phyloP scores from a whole-genome alignment of 1,284 basidiomycete species.

The Leccinum colubrinum region DNA sequence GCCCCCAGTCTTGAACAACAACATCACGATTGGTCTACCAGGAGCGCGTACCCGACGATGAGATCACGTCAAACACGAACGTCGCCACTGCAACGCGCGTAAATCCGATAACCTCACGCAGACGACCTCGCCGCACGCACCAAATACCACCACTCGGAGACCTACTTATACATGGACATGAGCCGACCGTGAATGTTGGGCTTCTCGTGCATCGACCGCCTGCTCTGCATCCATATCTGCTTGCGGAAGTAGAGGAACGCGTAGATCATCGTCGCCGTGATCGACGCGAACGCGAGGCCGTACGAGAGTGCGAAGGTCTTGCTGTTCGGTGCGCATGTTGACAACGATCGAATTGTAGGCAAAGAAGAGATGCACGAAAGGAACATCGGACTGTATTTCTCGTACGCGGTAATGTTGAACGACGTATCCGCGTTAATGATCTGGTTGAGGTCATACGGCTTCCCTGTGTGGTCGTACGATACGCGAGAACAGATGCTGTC shows the following conservation, averaged over 20 bases:
- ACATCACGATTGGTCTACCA: conserved; percentile 48
- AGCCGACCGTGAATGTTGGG: conserved; percentile 76
- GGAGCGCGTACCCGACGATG: conserved; percentile 44
- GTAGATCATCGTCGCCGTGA: conserved; percentile 69
- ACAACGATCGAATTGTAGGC: not conserved
- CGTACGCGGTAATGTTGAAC: conserved; percentile 67
- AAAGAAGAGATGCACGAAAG: conserved; percentile 48
- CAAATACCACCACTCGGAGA: conserved; percentile 72
- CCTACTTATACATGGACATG: conserved; percentile 70
- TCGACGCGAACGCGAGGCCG: conserved; percentile 64
- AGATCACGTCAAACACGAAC: conserved; percentile 57
- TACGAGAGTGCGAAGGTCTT: conserved; percentile 68
- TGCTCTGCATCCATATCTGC: conserved; percentile 53
- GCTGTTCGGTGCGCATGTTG: conserved; percentile 2
- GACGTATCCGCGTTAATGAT: conserved; percentile 62
- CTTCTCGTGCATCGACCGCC: conserved; percentile 56
- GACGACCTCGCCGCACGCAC: conserved; percentile 6
- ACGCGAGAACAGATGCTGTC: conserved; percentile 47
- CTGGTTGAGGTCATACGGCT: conserved; percentile 61
- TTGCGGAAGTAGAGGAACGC: conserved; percentile 68
- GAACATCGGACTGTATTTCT: conserved; percentile 81
- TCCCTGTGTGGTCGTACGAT: conserved; percentile 65
- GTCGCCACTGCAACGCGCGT: conserved; percentile 34
- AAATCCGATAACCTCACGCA: not conserved
- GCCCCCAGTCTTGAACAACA: conserved; percentile 46